Evolutionary conservation across 805 yeast species (phyloP), one percentile per base, ranked within the genome.

Genomic region (Martiniozyma abietophila): DNA sequence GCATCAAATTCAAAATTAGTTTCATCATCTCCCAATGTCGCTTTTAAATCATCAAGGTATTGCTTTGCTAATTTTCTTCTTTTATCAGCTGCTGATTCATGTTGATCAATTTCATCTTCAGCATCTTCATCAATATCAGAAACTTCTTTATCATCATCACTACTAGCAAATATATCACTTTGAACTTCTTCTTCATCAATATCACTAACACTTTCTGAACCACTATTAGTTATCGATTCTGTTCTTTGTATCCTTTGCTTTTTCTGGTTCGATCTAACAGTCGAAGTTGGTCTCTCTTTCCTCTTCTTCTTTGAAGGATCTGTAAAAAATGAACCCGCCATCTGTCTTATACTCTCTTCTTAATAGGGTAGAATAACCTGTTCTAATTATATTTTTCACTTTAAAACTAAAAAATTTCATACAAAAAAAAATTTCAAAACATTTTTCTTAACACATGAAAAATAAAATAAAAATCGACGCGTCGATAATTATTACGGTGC

Each of bases 31-130:
- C 45, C 43, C 3, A 38, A 28, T 14, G 67, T 69, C 41, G 80
- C 84, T 4, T 81, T 75, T 49, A 92, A 61, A 50, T 80, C 81
- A 29, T 80, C 86, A 42, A 92, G 63, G 56, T 92, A 92, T 57
- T 88, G 92, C 57, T 86, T 86, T 12, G 97, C 97, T 40, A 92
- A 67, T 51, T 97, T 67, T 59, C 98, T 74, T 58, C 98, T 74
- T 58, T 84, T 86, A 51, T 92, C 98, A 0, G 95, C 94, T 7
- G 88, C 94, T 31, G 74, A 73, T 57, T 89, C 97, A 12, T 66
- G 68, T 11, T 64, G 74, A 44, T 76, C 74, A 46, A 80, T 94
- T 45, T 78, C 92, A 21, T 80, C 89, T 10, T 80, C 75, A 11
- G 70, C 73, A 16, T 61, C 64, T 8, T 54, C 59, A 8, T 48